Base-by-base conservation (phyloP, 2,329 filamentous ascomycete genomes). In the Aspergillus neoniger region DNA sequence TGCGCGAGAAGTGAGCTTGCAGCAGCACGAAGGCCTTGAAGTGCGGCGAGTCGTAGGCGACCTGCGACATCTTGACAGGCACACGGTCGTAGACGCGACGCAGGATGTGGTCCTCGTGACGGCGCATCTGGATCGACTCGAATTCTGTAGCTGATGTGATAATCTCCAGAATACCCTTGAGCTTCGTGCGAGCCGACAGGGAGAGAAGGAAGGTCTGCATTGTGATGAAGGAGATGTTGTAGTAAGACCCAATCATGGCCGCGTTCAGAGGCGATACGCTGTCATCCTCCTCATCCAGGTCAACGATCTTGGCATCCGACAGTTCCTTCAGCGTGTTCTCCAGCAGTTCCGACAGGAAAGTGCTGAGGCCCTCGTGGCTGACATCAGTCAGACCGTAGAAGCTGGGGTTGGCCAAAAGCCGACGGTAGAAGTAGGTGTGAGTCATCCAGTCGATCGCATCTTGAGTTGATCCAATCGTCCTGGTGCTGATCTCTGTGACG, bases 141-240 rank as follows among this genome's bases (percentile, higher is more conserved):
- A 98, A 99, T 74, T 99, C 95, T 1, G 92, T 96, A 5, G 96
- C 96, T 0, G 95, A 96, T 1, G 95, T 97, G 62, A 98, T 88
- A 69, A 99, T 98, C 77, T 99, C 95, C 58, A 99, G 83, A 47
- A 99, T 93, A 50, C 92, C 92, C 84, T 99, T 99, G 66, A 99
- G 86, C 81, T 96, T 98, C 4, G 93, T 98, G 68, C 89, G 89
- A 44, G 88, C 88, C 58, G 87, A 93, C 50, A 99, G 84, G 14
- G 95, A 99, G 58, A 99, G 83, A 55, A 99, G 82, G 83, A 99
- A 94, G 0, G 95, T 99, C 79, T 99, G 94, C 93, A 99, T 99
- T 2, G 95, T 99, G 76, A 96, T 91, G 80, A 97, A 98, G 5
- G 94, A 97, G 72, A 99, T 96, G 78, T 97, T 98, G 84, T 99